Evolutionary conservation across 257 asterid genomes (phyloP).

Genomic region (Nicotiana attenuata): DNA sequence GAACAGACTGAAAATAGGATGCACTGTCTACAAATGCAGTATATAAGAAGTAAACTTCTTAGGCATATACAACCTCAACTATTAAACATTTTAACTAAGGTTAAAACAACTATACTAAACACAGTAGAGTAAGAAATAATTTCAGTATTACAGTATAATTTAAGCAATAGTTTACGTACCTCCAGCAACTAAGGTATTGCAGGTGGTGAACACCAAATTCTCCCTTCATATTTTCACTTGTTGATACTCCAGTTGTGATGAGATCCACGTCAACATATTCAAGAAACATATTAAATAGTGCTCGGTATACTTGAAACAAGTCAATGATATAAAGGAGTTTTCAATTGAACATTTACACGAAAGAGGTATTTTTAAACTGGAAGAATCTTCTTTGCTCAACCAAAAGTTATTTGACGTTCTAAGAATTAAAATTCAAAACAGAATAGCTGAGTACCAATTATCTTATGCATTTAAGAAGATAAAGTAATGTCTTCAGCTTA

Average conservation of each 20-base stretch:
- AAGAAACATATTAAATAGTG: background rate
- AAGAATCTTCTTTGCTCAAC: background rate
- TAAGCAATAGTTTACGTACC: no score
- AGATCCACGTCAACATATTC: conserved; percentile 99
- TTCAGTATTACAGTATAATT: no score
- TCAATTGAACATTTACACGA: background rate
- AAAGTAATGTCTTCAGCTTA: no score
- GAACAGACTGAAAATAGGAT: no score
- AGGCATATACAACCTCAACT: no score
- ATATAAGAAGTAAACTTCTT: no score
- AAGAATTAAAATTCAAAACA: background rate
- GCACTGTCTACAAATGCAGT: no score
- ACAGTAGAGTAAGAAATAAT: no score
- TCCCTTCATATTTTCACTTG: conserved; percentile 97
- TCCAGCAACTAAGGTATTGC: conserved; percentile 21
- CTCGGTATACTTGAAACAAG: background rate
- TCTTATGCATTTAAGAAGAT: no score
- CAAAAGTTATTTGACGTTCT: background rate
- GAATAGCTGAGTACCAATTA: no score
- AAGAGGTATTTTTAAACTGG: background rate
- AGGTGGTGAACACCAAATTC: conserved; percentile 58
- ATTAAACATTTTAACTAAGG: no score
- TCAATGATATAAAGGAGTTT: background rate
- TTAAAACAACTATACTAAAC: no score
- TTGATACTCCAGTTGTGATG: conserved; percentile 93